Evolutionary conservation across 257 asterid genomes (phyloP).

Genomic region (Jacaranda copaia): DNA sequence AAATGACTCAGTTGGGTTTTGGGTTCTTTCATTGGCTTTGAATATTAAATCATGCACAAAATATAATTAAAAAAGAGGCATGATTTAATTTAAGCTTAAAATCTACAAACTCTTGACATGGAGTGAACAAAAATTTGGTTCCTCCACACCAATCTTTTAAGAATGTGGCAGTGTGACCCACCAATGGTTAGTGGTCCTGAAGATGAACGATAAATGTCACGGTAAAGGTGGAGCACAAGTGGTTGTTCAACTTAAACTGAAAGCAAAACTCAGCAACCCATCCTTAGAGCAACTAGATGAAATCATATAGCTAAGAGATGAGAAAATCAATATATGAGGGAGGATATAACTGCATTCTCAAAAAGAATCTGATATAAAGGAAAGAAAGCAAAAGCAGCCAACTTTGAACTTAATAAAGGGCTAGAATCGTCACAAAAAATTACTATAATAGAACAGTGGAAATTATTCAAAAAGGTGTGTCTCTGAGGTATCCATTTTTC

Average conservation of each 20-base stretch:
- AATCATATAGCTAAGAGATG: not conserved
- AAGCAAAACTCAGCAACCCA: slow-evolving; percentile 5
- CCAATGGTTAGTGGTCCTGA: slow-evolving; percentile 3
- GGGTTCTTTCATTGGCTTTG: not conserved
- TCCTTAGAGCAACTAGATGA: slow-evolving; percentile 21
- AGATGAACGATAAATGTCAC: slow-evolving; percentile 6
- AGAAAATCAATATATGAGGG: not conserved
- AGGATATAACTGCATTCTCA: not conserved
- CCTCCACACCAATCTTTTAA: not conserved
- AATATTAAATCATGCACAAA: not conserved
- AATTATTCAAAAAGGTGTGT: not conserved
- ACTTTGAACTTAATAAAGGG: not conserved
- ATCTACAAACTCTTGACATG: not conserved
- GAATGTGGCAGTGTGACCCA: not conserved
- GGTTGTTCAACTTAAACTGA: slow-evolving; percentile 7
- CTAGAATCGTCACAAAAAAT: not conserved
- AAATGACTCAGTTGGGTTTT: not conserved
- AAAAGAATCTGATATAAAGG: not conserved
- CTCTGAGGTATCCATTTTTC: not conserved
- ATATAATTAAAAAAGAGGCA: not conserved
- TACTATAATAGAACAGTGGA: not conserved
- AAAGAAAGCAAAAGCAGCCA: slow-evolving; percentile 5
- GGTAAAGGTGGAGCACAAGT: not conserved
- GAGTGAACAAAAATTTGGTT: not conserved
- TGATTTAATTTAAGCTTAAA: slow-evolving; percentile 11